Percentiles rank a stretch among this genome's conserved stretches.
Evolutionary conservation across 2,329 filamentous ascomycete genomes (phyloP).

Genomic region (Ophiosphaerella herpotricha): DNA sequence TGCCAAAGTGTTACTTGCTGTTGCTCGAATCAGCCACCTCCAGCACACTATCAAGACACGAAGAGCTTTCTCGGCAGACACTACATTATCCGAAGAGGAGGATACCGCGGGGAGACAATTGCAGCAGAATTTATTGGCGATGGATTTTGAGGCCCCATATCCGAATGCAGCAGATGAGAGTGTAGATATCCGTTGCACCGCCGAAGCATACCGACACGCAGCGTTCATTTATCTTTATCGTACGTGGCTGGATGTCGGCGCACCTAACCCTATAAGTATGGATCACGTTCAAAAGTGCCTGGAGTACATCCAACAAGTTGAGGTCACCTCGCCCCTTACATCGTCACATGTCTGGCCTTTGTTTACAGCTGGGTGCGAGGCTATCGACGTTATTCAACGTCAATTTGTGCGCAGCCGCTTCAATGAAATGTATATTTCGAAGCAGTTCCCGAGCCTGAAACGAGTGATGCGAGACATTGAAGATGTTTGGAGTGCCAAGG

Average conservation of each 20-base stretch:
- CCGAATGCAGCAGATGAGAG: background rate
- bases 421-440: constrained; percentile 25
- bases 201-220: constrained; percentile 37
- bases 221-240: constrained; percentile 43
- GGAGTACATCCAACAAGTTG: constrained; percentile 17
- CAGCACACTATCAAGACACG: constrained; percentile 26
- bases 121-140: constrained; percentile 20
- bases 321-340: constrained; percentile 26
- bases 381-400: constrained; percentile 22
- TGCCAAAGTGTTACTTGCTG: constrained; percentile 29
- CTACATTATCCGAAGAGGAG: constrained; percentile 20
- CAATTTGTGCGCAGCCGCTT: constrained; percentile 34
- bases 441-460: constrained; percentile 30
- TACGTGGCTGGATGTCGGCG: constrained; percentile 37
- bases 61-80: constrained; percentile 1
- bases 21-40: constrained; percentile 33
- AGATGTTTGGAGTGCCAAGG: constrained; percentile 36
- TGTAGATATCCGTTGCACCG: constrained; percentile 26
- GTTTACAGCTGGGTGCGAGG: constrained; percentile 39
- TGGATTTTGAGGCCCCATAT: constrained; percentile 13
- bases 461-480: constrained; percentile 35
- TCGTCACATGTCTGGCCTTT: constrained; percentile 40
- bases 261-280: constrained; percentile 35
- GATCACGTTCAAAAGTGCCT: constrained; percentile 35
- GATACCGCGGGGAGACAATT: constrained; percentile 22